A percentile compares a stretch with the other conserved stretches of the same genome.
Conservation (phyloP, 208 protist genomes). For the Jaenimonas drosophilae region DNA sequence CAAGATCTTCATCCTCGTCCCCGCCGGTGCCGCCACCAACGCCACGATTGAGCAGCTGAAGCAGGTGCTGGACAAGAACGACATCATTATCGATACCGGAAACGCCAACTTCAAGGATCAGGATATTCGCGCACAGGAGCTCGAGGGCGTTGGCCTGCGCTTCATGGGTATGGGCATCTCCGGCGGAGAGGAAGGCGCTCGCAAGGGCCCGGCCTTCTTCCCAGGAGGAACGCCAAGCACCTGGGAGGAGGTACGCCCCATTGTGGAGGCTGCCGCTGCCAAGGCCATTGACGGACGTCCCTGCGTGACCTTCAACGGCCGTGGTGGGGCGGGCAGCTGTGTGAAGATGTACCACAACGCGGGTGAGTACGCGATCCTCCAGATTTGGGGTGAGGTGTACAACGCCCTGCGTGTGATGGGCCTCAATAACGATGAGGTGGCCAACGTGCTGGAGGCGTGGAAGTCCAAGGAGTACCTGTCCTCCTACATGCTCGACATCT, state of each 20-base stretch:
- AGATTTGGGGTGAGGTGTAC: conserved; percentile 95
- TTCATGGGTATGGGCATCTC: conserved; percentile 97
- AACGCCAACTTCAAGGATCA: conserved; percentile 96
- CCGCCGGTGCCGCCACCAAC: conserved; percentile 94
- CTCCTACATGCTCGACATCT: conserved; percentile 98
- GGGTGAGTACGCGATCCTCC: conserved; percentile 99
- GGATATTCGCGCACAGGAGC: conserved; percentile 71
- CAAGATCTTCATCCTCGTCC: conserved; percentile 94
- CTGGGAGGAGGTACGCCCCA: conserved; percentile 90
- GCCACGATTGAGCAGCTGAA: conserved; percentile 89
- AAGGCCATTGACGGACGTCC: conserved; percentile 91
- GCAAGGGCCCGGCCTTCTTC: conserved; percentile 98
- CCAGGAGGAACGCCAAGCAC: conserved; percentile 92
- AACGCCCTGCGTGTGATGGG: conserved; percentile 84
- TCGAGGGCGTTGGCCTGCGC: conserved; percentile 80
- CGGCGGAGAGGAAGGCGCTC: conserved; percentile 98
- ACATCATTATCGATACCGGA: conserved; percentile 96
- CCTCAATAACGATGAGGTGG: conserved; percentile 90
- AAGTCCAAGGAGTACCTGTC: conserved; percentile 90
- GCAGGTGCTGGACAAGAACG: conserved; percentile 66
- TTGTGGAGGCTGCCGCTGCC: conserved; percentile 94
- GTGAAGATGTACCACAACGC: conserved; percentile 99
- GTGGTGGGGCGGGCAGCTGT: conserved; percentile 95
- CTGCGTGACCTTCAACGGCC: conserved; percentile 93
- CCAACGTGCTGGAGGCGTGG: conserved; percentile 91